phyloP scores from a whole-genome alignment of 2,329 filamentous ascomycete species.

The Ophiocordyceps robertsii region DNA sequence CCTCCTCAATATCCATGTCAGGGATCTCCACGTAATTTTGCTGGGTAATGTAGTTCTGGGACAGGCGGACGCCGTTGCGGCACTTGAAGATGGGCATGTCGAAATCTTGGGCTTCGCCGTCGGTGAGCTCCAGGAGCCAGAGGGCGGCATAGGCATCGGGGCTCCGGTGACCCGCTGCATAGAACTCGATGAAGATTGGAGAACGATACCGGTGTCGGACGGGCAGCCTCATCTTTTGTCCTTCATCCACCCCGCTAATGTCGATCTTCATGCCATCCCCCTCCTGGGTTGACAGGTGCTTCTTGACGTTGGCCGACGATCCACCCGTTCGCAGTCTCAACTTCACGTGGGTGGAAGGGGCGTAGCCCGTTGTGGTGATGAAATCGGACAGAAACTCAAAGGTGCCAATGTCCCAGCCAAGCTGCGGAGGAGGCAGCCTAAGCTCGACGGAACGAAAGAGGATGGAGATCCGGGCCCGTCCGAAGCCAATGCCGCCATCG shows the following conservation, averaged over 20 bases:
- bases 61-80: conserved; percentile 58
- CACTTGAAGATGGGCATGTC: conserved; percentile 89
- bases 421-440: conserved; percentile 66
- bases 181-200: conserved; percentile 80
- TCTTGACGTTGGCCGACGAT: conserved; percentile 56
- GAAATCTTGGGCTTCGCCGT: conserved; percentile 64
- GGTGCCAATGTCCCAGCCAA: conserved; percentile 92
- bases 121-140: conserved; percentile 76
- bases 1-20: conserved; percentile 62
- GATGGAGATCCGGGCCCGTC: conserved; percentile 74
- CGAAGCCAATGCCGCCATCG: conserved; percentile 86
- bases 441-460: conserved; percentile 86
- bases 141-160: conserved; percentile 65
- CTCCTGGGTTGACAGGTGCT: conserved; percentile 47
- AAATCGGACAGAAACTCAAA: conserved; percentile 71
- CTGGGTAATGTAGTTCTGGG: conserved; percentile 85
- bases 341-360: conserved; percentile 54
- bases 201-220: conserved; percentile 85
- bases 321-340: conserved; percentile 75
- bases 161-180: conserved; percentile 52
- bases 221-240: conserved; percentile 54
- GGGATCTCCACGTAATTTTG: conserved; percentile 57
- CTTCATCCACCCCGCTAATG: conserved; percentile 27
- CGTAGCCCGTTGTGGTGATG: conserved; percentile 52
- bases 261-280: conserved; percentile 38